Evolutionary conservation across 2,329 filamentous ascomycete genomes (phyloP), one percentile per base, ranked within the genome.

Genomic region (Hymenoscyphus occultus): DNA sequence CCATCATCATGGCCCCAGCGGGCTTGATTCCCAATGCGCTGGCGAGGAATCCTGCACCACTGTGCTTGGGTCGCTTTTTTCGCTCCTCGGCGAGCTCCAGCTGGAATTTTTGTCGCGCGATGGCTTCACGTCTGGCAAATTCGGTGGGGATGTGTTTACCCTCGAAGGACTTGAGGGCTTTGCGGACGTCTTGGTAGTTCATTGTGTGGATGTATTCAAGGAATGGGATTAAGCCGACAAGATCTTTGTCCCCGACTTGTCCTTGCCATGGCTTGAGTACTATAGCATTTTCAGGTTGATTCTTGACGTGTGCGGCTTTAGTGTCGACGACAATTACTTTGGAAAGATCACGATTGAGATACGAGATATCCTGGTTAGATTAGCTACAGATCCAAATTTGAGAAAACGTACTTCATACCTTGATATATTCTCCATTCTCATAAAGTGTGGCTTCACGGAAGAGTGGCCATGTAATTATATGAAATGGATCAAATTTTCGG

Each of bases 371-470:
- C 92, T 96, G 10, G 14, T 45, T 57, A 58, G 48, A 58, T 78
- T 65, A 77, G 74, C 62, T 59, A 35, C 14, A 14, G 16, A 28
- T 62, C 60, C 48, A 48, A 31, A 2, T 16, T 57, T 45, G 5
- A 28, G n/a, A 16, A 22, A 1, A 59, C 14, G 56, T 5, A 45
- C 67, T 69, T 69, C 80, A 69, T 80, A 93, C 92, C 88, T 99
- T 99, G 79, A 99, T 86, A 74, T 98, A 93, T 79, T 97, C 91
- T 69, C 95, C 95, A 69, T 96, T 90, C 79, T 97, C 90, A 77
- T 97, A 99, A 74, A 93, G 91, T 66, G 95, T 98, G n/a, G 94
- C 95, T 78, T 99, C 95, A 63, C 95, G 87, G 82, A 92, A 98
- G 59, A 99, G 82, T 1, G 93, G 93, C 90, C 93, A 98, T 80